phyloP scores from a whole-genome alignment of 31 red algal genomes.

The Asparagopsis taxiformis region DNA sequence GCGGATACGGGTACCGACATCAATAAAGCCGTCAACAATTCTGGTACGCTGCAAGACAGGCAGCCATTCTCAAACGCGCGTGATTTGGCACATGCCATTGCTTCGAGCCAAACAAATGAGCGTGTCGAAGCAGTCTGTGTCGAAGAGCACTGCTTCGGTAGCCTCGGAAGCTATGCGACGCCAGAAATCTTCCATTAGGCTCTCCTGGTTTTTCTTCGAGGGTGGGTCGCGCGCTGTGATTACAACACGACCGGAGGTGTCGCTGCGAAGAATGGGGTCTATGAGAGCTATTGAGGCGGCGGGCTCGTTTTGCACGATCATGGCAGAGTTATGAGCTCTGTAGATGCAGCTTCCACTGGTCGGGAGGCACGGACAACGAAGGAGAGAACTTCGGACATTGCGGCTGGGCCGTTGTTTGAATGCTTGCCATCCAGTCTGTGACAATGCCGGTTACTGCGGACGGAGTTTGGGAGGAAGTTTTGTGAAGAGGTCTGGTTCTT shows the following conservation, averaged over 20 bases:
- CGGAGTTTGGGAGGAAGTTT: slow-evolving; percentile 4
- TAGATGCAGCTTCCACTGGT: slow-evolving; percentile 2
- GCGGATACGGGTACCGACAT: slow-evolving; percentile 23
- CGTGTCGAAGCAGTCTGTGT: slow-evolving; percentile 81
- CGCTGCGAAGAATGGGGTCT: slow-evolving; percentile 9
- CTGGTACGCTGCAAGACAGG: slow-evolving; percentile 68
- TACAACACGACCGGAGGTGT: slow-evolving; percentile 20
- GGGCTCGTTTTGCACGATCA: slow-evolving; percentile 39
- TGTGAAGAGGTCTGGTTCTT: slow-evolving; percentile 11
- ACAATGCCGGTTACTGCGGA: slow-evolving; percentile 28
- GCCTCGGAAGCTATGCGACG: slow-evolving; percentile 18
- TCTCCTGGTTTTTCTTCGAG: slow-evolving; percentile 26
- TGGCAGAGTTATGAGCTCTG: slow-evolving; percentile 15
- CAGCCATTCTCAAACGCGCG: slow-evolving; percentile 60
- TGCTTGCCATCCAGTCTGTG: slow-evolving; percentile 31
- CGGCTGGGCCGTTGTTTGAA: slow-evolving; percentile 58
- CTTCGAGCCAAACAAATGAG: slow-evolving; percentile 69
- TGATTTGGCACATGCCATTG: slow-evolving; percentile 28
- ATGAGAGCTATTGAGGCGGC: slow-evolving; percentile 1
- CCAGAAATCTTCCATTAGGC: slow-evolving; percentile 67
- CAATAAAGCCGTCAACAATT: slow-evolving; percentile 69
- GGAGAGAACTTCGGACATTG: slow-evolving; percentile 39
- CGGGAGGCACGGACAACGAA: slow-evolving; percentile 41
- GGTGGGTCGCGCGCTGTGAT: slow-evolving; percentile 21
- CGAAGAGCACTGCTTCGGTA: slow-evolving; percentile 53